These are phyloP conservation scores for Prunus mongolica DNA, from an alignment of 306 rosid species.

Conservation along the genomic window DNA sequence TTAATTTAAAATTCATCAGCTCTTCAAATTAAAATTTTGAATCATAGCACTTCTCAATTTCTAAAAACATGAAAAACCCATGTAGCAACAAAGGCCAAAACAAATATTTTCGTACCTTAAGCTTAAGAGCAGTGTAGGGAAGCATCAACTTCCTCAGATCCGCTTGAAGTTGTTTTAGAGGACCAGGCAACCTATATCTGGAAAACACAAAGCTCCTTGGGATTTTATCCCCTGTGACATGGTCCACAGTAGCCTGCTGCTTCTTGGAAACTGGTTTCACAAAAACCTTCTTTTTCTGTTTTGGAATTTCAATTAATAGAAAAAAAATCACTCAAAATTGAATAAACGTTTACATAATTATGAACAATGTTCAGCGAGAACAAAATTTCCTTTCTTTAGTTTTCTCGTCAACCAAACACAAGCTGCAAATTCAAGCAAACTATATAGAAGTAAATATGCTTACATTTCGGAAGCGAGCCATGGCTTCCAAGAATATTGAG, in stretches of 20 bases:
- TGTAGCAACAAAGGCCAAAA: neutral
- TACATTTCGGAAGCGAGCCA: slow-evolving; percentile 50
- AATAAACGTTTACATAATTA: neutral
- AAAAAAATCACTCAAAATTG: neutral
- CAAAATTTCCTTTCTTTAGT: neutral
- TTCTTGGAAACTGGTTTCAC: slow-evolving; percentile 52
- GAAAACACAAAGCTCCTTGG: slow-evolving; percentile 86
- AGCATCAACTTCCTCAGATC: slow-evolving; percentile 88
- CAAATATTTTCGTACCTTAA: slow-evolving; percentile 38
- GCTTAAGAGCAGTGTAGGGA: slow-evolving; percentile 82
- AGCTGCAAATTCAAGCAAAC: neutral
- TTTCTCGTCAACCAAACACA: slow-evolving; percentile 18
- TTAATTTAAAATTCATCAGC: neutral
- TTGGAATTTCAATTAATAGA: slow-evolving; percentile 1
- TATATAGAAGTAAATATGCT: neutral
- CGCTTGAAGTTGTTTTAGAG: slow-evolving; percentile 82
- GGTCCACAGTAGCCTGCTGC: slow-evolving; percentile 68
- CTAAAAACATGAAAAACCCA: neutral
- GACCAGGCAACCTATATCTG: slow-evolving; percentile 74
- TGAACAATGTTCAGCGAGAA: neutral
- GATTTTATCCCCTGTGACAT: slow-evolving; percentile 84
- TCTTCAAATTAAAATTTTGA: neutral
- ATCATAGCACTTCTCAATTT: too few relatives aligned
- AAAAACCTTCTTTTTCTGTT: slow-evolving; percentile 38
- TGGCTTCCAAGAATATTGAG: slow-evolving; percentile 10